Evolutionary conservation across 441 rosid genomes (phyloP).

Genomic region (Biscutella laevigata): DNA sequence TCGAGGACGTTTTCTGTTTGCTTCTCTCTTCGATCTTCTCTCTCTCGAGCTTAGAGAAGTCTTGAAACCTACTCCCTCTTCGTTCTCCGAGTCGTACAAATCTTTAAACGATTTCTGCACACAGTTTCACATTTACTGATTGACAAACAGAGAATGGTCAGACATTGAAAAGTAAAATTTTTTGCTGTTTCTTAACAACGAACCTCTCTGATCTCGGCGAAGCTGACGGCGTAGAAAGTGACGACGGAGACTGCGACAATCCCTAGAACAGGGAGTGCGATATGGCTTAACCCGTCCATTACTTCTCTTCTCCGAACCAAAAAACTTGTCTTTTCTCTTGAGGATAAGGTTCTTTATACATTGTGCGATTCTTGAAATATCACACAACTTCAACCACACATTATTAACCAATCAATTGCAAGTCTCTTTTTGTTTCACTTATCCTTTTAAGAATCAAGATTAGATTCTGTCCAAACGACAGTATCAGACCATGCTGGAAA

Average conservation of each 20-base stretch:
- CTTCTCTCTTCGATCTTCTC: constrained; percentile 45
- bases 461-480: neutral
- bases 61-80: constrained; percentile 36
- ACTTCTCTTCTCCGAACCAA: neutral
- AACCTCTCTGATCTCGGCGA: constrained; percentile 58
- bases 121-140: too few relatives aligned
- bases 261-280: constrained; percentile 52
- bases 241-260: constrained; percentile 53
- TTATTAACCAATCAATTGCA: too few relatives aligned
- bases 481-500: neutral
- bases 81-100: constrained; percentile 36
- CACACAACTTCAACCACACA: too few relatives aligned
- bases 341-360: too few relatives aligned
- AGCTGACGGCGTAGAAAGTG: constrained; percentile 61
- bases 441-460: neutral
- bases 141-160: too few relatives aligned
- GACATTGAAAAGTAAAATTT: too few relatives aligned
- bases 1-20: constrained; percentile 32
- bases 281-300: constrained; percentile 53
- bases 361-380: too few relatives aligned
- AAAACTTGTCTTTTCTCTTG: too few relatives aligned
- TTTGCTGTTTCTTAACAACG: neutral
- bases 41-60: constrained; percentile 44
- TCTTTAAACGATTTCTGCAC: constrained; percentile 59
- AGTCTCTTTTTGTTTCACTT: neutral